Base-by-base conservation (phyloP, 768 basidiomycete species). In the Leccinum aurantiacum region DNA sequence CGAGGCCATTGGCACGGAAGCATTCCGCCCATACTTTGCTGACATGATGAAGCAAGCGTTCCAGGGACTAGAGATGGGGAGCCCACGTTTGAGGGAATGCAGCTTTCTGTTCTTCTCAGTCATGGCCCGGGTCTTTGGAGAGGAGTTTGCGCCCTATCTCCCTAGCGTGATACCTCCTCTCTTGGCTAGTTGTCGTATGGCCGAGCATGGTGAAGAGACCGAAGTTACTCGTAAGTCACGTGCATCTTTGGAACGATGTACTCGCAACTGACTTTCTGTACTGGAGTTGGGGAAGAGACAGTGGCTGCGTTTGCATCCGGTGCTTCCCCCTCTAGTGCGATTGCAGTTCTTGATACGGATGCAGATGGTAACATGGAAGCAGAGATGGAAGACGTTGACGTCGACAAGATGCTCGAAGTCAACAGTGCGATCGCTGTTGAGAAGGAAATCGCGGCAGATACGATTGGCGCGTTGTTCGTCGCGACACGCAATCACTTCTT, bases 81-180 rank as follows among this genome's bases (percentile, higher is more conserved):
- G 89, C 64, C 87, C 93, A 3, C 83, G 95, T 61, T 80, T 98
- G 61, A 83, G 91, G 68, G 97, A 99, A 74, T 97, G 95, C 76
- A 91, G 89, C 69, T 98, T 97, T 86, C 79, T 99, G 65, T 98
- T 98, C 86, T 98, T 98, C 68, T 93, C 95, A 58, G 94, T 96
- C 63, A 95, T 99, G 91, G 91, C 95, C n/a, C 84, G 90, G 52
- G 94, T 99, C 17, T 99, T 97, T 69, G 91, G 86, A 53, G 93
- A 93, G 59, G 95, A 98, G 68, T 98, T 98, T 67, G 88, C 93
- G 2, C 81, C 82, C 3, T 98, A 94, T 76, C 83, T 98, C 35
- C 83, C 87, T 8, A 85, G 82, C 61, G 93, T 98, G 61, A 85
- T 99, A 31, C 94, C 95, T 27, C 82, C 91, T 53, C 83, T 99